Percentiles rank a stretch among this genome's conserved stretches.
Evolutionary conservation across 2,329 filamentous ascomycete species (phyloP).

Genomic region (Colletotrichum noveboracense): DNA sequence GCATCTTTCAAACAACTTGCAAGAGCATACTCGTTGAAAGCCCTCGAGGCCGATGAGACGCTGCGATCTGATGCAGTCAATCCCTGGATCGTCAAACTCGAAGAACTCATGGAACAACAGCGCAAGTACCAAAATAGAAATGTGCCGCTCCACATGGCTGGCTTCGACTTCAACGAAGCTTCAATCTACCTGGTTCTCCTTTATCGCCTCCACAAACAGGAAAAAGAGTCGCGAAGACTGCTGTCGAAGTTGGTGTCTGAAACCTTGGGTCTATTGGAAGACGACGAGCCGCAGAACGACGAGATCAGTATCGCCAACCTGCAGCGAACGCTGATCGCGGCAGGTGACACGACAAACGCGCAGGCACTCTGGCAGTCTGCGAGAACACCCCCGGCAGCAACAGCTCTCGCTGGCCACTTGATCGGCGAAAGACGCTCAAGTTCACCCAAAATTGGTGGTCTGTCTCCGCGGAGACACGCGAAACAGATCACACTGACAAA

Average conservation of each 20-base stretch:
- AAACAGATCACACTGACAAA: constrained; percentile 27
- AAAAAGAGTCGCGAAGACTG: constrained; percentile 30
- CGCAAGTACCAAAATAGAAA: constrained; percentile 41
- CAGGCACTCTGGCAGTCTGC: constrained; percentile 43
- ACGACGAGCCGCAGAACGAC: constrained; percentile 46
- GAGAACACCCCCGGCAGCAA: constrained; percentile 33
- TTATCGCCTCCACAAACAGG: constrained; percentile 36
- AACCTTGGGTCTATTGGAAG: constrained; percentile 41
- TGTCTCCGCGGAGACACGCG: constrained; percentile 10
- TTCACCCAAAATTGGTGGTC: constrained; percentile 10
- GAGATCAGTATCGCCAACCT: constrained; percentile 47
- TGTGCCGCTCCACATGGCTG: constrained; percentile 44
- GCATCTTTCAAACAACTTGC: constrained; percentile 45
- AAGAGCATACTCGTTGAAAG: constrained; percentile 32
- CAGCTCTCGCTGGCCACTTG: constrained; percentile 30
- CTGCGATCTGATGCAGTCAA: constrained; percentile 28
- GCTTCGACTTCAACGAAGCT: constrained; percentile 46
- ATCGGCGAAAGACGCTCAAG: constrained; percentile 21
- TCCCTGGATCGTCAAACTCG: constrained; percentile 38
- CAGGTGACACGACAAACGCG: constrained; percentile 40
- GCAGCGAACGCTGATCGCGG: constrained; percentile 41
- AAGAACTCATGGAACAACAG: constrained; percentile 40
- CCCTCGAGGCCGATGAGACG: constrained; percentile 6
- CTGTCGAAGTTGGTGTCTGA: constrained; percentile 39
- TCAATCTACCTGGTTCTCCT: constrained; percentile 44